Percentiles rank a stretch among this genome's conserved stretches.
Conservation (phyloP, 352 stramenopile species). For the Phytophthora multivora region DNA sequence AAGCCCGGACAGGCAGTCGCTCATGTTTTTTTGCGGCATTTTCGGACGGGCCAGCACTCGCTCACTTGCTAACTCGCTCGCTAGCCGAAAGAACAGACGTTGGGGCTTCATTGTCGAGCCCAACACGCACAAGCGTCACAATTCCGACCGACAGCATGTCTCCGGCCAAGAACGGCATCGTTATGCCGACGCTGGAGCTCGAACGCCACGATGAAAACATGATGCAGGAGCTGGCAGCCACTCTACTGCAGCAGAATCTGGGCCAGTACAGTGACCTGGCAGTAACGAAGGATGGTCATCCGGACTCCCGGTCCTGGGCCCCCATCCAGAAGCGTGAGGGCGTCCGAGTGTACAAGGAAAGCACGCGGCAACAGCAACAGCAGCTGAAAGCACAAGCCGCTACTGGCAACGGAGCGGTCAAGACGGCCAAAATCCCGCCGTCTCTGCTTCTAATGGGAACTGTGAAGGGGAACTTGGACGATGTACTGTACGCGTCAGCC, state of each 20-base stretch:
- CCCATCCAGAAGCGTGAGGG: constrained; percentile 36
- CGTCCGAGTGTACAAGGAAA: constrained; percentile 44
- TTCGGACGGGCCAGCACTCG: constrained; percentile 14
- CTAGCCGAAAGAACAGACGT: not conserved
- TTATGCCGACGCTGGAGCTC: constrained; percentile 37
- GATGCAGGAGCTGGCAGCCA: constrained; percentile 38
- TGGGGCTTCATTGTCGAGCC: constrained; percentile 19
- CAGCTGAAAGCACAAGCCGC: constrained; percentile 30
- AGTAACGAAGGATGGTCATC: constrained; percentile 37
- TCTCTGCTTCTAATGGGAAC: constrained; percentile 42
- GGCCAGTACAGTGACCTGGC: constrained; percentile 29
- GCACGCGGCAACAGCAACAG: constrained; percentile 27
- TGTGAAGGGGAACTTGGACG: constrained; percentile 47
- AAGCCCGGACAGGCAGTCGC: constrained; percentile 5
- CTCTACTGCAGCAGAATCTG: constrained; percentile 34
- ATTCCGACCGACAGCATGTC: constrained; percentile 29
- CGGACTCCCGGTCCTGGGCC: constrained; percentile 34
- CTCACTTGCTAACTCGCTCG: constrained; percentile 27
- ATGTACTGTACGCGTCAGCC: constrained; percentile 51
- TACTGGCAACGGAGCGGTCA: constrained; percentile 17
- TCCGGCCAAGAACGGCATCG: constrained; percentile 19
- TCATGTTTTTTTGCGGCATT: constrained; percentile 10
- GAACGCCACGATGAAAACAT: constrained; percentile 28
- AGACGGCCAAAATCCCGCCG: constrained; percentile 21
- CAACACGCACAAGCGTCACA: not conserved